phyloP scores from a whole-genome alignment of 371 early-diverging fungal genomes.

The Rhizopus arrhizus region DNA sequence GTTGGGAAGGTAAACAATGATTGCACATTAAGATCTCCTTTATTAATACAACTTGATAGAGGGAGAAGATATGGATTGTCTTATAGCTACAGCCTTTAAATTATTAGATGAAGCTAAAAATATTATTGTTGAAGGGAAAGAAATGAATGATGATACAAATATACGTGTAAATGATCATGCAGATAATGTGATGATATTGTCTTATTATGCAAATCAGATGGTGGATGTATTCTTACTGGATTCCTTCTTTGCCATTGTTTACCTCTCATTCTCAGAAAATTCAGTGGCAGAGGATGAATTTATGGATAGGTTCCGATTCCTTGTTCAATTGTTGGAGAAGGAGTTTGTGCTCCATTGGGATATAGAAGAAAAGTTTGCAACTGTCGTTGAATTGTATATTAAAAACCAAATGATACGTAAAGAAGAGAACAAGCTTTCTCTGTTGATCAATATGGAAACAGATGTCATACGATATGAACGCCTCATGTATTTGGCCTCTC shows the following conservation, averaged over 20 bases:
- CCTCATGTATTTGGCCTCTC: slow-evolving; percentile 45
- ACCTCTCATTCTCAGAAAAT: slow-evolving; percentile 43
- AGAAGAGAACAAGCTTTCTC: slow-evolving; percentile 17
- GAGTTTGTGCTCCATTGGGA: slow-evolving; percentile 52
- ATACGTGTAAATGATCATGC: slow-evolving; percentile 55
- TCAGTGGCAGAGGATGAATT: slow-evolving; percentile 44
- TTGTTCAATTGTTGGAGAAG: slow-evolving; percentile 47
- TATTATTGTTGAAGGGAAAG: slow-evolving; percentile 50
- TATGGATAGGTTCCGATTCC: slow-evolving; percentile 51
- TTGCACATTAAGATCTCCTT: background rate
- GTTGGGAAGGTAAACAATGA: slow-evolving; percentile 47
- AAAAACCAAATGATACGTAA: slow-evolving; percentile 30
- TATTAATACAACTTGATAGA: slow-evolving; percentile 20
- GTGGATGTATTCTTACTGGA: slow-evolving; percentile 47
- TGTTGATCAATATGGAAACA: slow-evolving; percentile 40
- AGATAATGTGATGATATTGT: slow-evolving; percentile 55
- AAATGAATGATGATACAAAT: slow-evolving; percentile 52
- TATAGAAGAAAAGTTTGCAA: slow-evolving; percentile 43
- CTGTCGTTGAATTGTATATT: slow-evolving; percentile 26
- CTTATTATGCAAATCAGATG: slow-evolving; percentile 57
- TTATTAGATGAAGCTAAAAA: slow-evolving; percentile 48
- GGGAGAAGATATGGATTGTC: slow-evolving; percentile 48
- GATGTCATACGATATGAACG: slow-evolving; percentile 44
- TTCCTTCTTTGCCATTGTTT: slow-evolving; percentile 52
- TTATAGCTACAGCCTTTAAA: slow-evolving; percentile 42